Evolutionary conservation across 805 yeast species (phyloP), one percentile per base, ranked within the genome.

Genomic region (Danielia oregonensis): DNA sequence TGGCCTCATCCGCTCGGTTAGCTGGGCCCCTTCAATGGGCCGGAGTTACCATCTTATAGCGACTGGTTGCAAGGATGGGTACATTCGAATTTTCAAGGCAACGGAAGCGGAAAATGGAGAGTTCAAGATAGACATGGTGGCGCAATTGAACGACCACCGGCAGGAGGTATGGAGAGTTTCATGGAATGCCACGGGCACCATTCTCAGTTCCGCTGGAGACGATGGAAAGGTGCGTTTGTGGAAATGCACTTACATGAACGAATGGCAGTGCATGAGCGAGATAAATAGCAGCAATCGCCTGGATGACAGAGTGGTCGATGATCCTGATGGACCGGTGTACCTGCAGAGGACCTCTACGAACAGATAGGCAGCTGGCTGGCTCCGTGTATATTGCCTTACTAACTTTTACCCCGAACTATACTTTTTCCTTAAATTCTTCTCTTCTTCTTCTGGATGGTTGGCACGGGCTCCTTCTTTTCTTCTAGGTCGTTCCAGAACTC

Each of bases 21-120:
- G 89, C 19, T 91, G 98, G 98, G 97, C 97, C 0, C 96, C 97
- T 3, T 78, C 94, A 0, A 86, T 89, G 82, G 97, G 97, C 2
- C 69, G 96, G 46, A 78, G 82, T 43, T 86, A 78, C 55, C 95
- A 91, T 49, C 65, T 89, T 30, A 70, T 93, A 27, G 97, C 99
- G 1, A 91, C 97, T 0, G 97, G 94, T 4, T 88, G 96, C 55
- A 88, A 88, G 56, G 99, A 93, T 57, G 98, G 97, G 1, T 78
- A 70, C 51, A 88, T 93, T 8, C 74, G 97, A 34, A 81, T 93
- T 3, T 91, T 82, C 69, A 86, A 84, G 57, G 67, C 88, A 5
- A 66, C 68, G 4, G 88, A 81, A 40, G 45, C 52, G 21, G 43
- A 50, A 12, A 24, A 35, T 33, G 48, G 49, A 36, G 51, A 51